These are phyloP conservation scores for Silene latifolia DNA, from an alignment of 148 eudicot genomes.

Conservation along the genomic window DNA sequence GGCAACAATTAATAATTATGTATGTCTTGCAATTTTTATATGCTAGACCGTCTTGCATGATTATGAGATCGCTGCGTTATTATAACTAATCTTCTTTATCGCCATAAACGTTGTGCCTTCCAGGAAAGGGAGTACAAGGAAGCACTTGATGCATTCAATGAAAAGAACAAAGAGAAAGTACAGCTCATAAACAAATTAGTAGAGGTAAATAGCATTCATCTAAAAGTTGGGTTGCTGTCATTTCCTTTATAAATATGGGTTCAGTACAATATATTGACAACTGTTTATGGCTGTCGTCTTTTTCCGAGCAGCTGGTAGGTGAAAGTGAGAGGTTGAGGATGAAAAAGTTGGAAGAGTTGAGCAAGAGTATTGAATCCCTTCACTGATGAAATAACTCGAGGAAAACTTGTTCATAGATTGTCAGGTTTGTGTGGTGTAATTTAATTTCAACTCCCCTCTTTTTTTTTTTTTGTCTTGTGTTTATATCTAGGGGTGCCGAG, in stretches of 20 bases:
- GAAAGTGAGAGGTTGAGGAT: conserved; percentile 84
- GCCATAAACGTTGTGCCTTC: neutral
- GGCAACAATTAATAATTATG: no score
- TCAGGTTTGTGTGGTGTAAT: conserved; percentile 64
- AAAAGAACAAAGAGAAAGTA: conserved; percentile 89
- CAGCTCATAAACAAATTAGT: conserved; percentile 79
- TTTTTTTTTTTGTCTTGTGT: neutral
- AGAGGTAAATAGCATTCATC: conserved; percentile 48
- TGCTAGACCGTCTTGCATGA: neutral
- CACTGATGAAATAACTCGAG: conserved; percentile 27
- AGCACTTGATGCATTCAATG: conserved; percentile 78
- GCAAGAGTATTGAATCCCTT: conserved; percentile 72
- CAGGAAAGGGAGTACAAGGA: conserved; percentile 91
- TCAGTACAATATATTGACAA: conserved; percentile 7
- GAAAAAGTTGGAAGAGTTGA: conserved; percentile 86
- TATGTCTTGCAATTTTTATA: neutral
- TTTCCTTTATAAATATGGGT: neutral
- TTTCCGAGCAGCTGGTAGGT: conserved; percentile 60
- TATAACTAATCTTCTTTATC: neutral
- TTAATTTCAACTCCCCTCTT: conserved; percentile 24
- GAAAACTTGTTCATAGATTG: conserved; percentile 27
- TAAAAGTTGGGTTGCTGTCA: neutral
- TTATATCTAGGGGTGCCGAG: neutral
- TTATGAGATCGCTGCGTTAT: neutral
- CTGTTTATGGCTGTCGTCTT: neutral